Base-by-base conservation (phyloP, 2,329 filamentous ascomycete genomes). In the Kalaharituber pfeilii region DNA sequence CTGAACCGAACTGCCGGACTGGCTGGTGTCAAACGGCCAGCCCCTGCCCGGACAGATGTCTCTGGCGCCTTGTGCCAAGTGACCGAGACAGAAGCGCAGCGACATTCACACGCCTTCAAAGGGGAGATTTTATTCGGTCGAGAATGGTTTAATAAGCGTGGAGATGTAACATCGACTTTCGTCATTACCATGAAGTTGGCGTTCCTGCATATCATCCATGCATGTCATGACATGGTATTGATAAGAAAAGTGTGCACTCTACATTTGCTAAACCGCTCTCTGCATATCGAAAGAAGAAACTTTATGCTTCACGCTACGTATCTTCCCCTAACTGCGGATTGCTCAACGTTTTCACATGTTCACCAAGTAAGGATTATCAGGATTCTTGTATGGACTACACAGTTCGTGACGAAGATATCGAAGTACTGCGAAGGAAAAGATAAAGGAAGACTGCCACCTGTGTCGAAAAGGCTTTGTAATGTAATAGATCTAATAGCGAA, bases 341-440 rank as follows among this genome's bases (percentile, higher is more conserved):
- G 2, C 86, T 94, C 65, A 98, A 96, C 67, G 86, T 83, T n/a
- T 95, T 96, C 65, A 86, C 80, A 0, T n/a, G n/a, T n/a, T n/a
- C n/a, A n/a, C n/a, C n/a, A n/a, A n/a, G n/a, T n/a, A n/a, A n/a
- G n/a, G n/a, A n/a, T n/a, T n/a, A n/a, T 63, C 89, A 82, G 0
- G 72, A 89, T 62, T 89, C n/a, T n/a, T n/a, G n/a, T 64, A 84
- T 86, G 64, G 87, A 94, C 66, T 94, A 94, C 65, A 88, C 83
- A 0, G 67, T 86, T 9, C 80, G 89, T 18, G 89, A 96, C 64
- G 76, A 84, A 9, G 89, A 96, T 64, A 89, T 95, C n/a, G 33
- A 15, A 2, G n/a, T 8, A 33, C n/a, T 39, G 15, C 2, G 8
- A 39, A 39, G 33, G 4, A 15, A 13, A 39, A 39, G 20, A 39